phyloP scores from a whole-genome alignment of 306 rosid species.

The Cicer pinnatifidum region DNA sequence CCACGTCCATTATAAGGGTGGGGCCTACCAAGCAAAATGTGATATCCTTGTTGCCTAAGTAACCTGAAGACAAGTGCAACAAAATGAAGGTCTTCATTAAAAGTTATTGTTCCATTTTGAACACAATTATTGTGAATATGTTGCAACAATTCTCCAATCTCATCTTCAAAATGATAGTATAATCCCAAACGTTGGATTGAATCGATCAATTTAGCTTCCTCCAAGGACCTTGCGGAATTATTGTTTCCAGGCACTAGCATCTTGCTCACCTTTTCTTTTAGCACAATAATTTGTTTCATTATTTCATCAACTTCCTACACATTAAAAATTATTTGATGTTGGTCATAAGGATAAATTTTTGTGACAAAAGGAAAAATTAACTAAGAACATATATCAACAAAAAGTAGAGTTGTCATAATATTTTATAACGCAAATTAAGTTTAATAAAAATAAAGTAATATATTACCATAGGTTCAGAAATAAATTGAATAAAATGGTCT shows the following conservation, averaged over 20 bases:
- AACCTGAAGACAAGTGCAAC: constrained; percentile 15
- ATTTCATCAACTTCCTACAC: constrained; percentile 14
- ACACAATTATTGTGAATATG: constrained; percentile 15
- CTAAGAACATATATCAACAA: too few species aligned
- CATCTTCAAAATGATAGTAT: constrained; percentile 28
- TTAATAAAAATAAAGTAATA: too few species aligned
- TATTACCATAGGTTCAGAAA: background rate
- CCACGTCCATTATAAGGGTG: too few species aligned
- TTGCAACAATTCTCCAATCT: constrained; percentile 15
- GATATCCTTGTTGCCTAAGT: constrained; percentile 16
- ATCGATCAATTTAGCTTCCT: constrained; percentile 8
- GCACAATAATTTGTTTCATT: background rate
- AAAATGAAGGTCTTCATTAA: background rate
- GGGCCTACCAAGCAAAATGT: background rate
- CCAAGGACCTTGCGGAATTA: background rate
- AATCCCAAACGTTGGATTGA: constrained; percentile 33
- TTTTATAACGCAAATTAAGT: too few species aligned
- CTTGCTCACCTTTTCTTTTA: constrained; percentile 13
- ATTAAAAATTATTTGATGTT: background rate
- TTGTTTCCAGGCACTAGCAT: background rate
- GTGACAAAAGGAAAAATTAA: too few species aligned
- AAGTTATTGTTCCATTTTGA: constrained; percentile 10
- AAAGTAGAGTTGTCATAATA: too few species aligned
- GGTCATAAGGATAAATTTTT: too few species aligned
- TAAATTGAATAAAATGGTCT: constrained; percentile 16